Percentiles rank a stretch among this genome's conserved stretches.
Conservation (phyloP, 2,329 filamentous ascomycete species). For the Fusarium compactum region DNA sequence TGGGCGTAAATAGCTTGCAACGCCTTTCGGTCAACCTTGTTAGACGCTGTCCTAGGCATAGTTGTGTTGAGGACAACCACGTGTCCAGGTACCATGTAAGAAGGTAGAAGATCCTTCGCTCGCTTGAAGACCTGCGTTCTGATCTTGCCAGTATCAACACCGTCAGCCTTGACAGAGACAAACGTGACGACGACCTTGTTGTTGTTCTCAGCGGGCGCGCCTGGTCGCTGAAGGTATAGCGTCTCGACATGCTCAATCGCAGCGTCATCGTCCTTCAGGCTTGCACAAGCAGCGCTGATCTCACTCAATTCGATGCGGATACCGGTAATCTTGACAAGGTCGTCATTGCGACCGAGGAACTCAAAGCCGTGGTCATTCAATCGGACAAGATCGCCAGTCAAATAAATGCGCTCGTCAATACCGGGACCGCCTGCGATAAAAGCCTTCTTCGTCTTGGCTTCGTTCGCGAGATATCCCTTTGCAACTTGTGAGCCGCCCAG, state of each 20-base stretch:
- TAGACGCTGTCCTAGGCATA: conserved; percentile 27
- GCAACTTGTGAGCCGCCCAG: conserved; percentile 22
- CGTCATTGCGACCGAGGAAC: conserved; percentile 29
- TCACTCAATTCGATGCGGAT: conserved; percentile 30
- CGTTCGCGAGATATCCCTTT: conserved; percentile 26
- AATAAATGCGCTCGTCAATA: conserved; percentile 24
- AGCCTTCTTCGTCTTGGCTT: conserved; percentile 25
- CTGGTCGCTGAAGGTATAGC: conserved; percentile 3
- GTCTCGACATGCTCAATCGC: conserved; percentile 26
- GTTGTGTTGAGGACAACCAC: conserved; percentile 29
- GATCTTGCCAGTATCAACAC: conserved; percentile 6
- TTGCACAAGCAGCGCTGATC: conserved; percentile 31
- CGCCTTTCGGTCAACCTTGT: conserved; percentile 31
- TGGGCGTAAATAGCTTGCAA: conserved; percentile 15
- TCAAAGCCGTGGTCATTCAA: conserved; percentile 31
- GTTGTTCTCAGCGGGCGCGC: background rate
- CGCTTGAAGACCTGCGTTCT: conserved; percentile 17
- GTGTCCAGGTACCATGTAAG: conserved; percentile 30
- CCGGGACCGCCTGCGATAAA: conserved; percentile 23
- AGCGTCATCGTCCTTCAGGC: conserved; percentile 16
- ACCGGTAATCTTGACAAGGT: conserved; percentile 29
- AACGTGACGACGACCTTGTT: conserved; percentile 29
- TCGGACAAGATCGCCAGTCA: conserved; percentile 30
- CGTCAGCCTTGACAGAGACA: conserved; percentile 18
- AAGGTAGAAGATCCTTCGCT: conserved; percentile 11